phyloP scores from a whole-genome alignment of 805 yeast species.

The Pichia ethanolica region DNA sequence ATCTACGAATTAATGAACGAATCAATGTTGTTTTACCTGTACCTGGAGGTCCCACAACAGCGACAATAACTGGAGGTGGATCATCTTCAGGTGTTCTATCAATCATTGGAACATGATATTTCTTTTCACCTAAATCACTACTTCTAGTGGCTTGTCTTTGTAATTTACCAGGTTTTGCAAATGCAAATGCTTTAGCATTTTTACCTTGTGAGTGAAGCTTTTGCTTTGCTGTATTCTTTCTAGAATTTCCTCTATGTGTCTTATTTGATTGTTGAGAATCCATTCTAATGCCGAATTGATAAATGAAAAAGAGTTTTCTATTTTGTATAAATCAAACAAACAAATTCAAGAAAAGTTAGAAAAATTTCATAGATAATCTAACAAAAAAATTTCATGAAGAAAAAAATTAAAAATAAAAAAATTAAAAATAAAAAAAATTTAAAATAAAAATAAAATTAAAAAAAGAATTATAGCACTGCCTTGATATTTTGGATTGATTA shows the following conservation, averaged over 20 bases:
- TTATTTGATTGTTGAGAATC: slow-evolving; percentile 44
- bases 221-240: slow-evolving; percentile 63
- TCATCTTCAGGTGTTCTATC: slow-evolving; percentile 96
- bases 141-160: slow-evolving; percentile 78
- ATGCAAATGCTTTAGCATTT: slow-evolving; percentile 80
- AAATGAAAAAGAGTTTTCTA: too few species aligned
- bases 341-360: too few species aligned
- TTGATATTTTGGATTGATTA: too few species aligned
- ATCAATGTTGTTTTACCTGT: slow-evolving; percentile 94
- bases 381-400: too few species aligned
- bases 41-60: slow-evolving; percentile 98
- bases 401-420: too few species aligned
- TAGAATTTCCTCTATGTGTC: slow-evolving; percentile 61
- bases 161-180: slow-evolving; percentile 77
- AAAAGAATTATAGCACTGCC: too few species aligned
- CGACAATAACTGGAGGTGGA: slow-evolving; percentile 94
- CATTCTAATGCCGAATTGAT: neutral
- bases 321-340: too few species aligned
- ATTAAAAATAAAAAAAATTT: too few species aligned
- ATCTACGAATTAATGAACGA: slow-evolving; percentile 77
- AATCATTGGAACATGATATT: slow-evolving; percentile 94
- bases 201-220: slow-evolving; percentile 82
- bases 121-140: slow-evolving; percentile 74
- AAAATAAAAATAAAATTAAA: too few species aligned
- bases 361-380: too few species aligned